Evolutionary conservation across 2,329 filamentous ascomycete genomes (phyloP).

Genomic region (Venturiaceae sp.): DNA sequence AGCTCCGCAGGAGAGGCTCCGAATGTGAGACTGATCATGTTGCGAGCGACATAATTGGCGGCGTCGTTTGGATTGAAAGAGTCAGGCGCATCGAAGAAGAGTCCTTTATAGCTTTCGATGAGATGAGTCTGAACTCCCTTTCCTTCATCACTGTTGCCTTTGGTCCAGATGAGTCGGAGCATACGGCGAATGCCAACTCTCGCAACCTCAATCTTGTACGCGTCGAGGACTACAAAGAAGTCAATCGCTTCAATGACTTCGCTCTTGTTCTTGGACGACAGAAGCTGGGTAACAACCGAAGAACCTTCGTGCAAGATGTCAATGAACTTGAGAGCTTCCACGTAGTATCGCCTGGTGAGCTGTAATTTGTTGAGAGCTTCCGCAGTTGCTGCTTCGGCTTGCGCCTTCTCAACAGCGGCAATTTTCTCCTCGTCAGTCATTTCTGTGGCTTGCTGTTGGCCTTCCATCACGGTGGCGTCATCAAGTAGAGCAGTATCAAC

Average conservation of each 20-base stretch:
- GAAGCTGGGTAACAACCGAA: slow-evolving; percentile 69
- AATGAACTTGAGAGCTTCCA: slow-evolving; percentile 90
- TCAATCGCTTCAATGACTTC: slow-evolving; percentile 99
- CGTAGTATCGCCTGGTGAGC: slow-evolving; percentile 80
- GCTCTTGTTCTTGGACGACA: slow-evolving; percentile 94
- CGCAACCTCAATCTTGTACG: slow-evolving; percentile 91
- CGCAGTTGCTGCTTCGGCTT: slow-evolving; percentile 78
- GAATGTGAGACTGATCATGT: slow-evolving; percentile 98
- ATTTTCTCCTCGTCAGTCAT: slow-evolving; percentile 75
- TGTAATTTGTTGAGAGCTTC: slow-evolving; percentile 83
- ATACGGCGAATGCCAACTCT: slow-evolving; percentile 89
- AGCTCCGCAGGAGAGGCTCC: slow-evolving; percentile 90
- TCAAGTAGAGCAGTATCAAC: slow-evolving; percentile 74
- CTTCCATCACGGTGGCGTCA: slow-evolving; percentile 73
- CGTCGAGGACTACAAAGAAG: slow-evolving; percentile 90
- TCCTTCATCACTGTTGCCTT: slow-evolving; percentile 97
- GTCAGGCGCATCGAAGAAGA: slow-evolving; percentile 93
- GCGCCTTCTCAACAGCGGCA: slow-evolving; percentile 65
- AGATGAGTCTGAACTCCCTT: slow-evolving; percentile 95
- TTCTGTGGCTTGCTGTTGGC: slow-evolving; percentile 52
- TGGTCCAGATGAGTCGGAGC: slow-evolving; percentile 97
- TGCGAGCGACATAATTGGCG: slow-evolving; percentile 89
- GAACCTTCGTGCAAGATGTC: slow-evolving; percentile 81
- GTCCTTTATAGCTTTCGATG: slow-evolving; percentile 89
- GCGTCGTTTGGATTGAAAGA: slow-evolving; percentile 81